Evolutionary conservation across 805 yeast species (phyloP), one percentile per base, ranked within the genome.

Genomic region (Ogataea henricii): DNA sequence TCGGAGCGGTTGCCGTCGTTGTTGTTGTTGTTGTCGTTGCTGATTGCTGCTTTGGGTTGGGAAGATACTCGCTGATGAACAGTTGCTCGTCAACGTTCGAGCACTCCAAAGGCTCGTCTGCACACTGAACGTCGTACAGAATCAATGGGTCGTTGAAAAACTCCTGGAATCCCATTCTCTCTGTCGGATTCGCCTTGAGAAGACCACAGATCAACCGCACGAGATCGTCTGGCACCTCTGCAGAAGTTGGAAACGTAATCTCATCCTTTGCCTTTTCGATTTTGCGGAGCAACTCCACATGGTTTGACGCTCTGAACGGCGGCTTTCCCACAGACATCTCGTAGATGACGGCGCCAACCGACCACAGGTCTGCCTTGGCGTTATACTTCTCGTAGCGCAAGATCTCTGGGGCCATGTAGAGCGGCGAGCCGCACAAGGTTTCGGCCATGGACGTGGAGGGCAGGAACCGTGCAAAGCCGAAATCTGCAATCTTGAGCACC

Each of bases 371-470:
- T 0, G 97, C 98, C 65, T 90, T 91, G 4, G 98, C 99, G 57
- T 91, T 90, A 70, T 94, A 94, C 68, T 90, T 94, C 65, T 94
- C 97, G 62, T 89, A 91, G 53, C 96, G 77, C 57, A 94, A 72
- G 40, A 94, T 94, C 69, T 94, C 99, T 0, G 99, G 99, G 0
- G 99, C 99, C 99, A 94, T 94, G 68, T 94, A 94, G 37, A 94
- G 76, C 3, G 99, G 99, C 9, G 96, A 89, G 1, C 99, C 99
- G 74, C 99, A 94, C 56, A 94, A 73, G 1, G 99, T 94, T 64
- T 94, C 99, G 1, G 98, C 98, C 80, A 94, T 76, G 1, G 96
- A 85, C 1, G 97, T 87, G 42, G 87, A 83, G 6, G 99, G 99
- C 59, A 94, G 74, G 63, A 91, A 88, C 52, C 98, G 77, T 4